A percentile compares a stretch with the other conserved stretches of the same genome.
Conservation (phyloP, 176 grass and related monocot genomes). For the Oryza glaberrima region DNA sequence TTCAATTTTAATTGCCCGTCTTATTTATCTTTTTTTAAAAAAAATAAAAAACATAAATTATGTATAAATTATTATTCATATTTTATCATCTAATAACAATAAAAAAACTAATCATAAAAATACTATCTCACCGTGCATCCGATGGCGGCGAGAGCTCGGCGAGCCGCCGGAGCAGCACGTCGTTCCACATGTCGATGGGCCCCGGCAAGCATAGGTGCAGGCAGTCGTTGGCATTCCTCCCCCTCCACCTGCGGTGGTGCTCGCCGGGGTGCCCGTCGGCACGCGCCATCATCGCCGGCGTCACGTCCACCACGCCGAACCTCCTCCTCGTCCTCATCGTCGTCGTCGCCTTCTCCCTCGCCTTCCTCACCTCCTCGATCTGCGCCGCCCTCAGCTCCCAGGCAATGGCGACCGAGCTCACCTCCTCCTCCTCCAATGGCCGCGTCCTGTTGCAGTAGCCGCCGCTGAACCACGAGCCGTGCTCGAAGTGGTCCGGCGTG, state of each 20-base stretch:
- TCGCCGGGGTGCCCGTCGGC: slow-evolving; percentile 78
- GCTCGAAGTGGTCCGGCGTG: slow-evolving; percentile 69
- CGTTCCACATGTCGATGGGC: slow-evolving; percentile 84
- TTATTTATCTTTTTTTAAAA: too few species aligned
- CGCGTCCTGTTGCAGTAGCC: slow-evolving; percentile 60
- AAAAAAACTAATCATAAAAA: too few species aligned
- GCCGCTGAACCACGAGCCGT: slow-evolving; percentile 64
- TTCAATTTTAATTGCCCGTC: too few species aligned
- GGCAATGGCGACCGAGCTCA: slow-evolving; percentile 8
- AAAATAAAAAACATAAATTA: too few species aligned
- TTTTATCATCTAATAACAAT: too few species aligned
- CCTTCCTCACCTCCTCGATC: slow-evolving; percentile 55
- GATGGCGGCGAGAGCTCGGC: slow-evolving; percentile 16
- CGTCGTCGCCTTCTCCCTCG: not conserved
- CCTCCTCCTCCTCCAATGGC: slow-evolving; percentile 48
- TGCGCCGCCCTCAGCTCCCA: slow-evolving; percentile 64
- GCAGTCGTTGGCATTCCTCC: slow-evolving; percentile 69
- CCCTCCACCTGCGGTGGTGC: slow-evolving; percentile 52
- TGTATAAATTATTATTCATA: too few species aligned
- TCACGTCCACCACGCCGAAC: slow-evolving; percentile 76
- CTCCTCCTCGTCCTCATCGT: not conserved
- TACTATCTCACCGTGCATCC: too few species aligned
- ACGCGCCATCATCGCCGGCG: slow-evolving; percentile 86
- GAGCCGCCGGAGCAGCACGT: slow-evolving; percentile 44
- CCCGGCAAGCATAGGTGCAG: slow-evolving; percentile 81